Percentiles rank a stretch among this genome's conserved stretches.
These are phyloP conservation scores for Colletotrichum musae DNA, from an alignment of 2,329 filamentous ascomycete genomes.

Conservation along the genomic window DNA sequence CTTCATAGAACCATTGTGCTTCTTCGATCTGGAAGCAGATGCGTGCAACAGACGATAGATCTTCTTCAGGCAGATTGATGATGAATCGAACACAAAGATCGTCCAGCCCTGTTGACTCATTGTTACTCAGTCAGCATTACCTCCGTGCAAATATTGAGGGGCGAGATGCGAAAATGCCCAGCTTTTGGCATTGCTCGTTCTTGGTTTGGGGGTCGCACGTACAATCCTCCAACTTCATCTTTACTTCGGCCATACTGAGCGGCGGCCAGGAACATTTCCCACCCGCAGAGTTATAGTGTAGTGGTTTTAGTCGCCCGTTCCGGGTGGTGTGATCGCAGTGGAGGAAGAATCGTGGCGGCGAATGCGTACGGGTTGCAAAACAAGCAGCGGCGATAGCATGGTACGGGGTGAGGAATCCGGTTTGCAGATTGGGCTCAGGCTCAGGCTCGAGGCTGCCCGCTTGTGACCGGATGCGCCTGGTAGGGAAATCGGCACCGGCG, in stretches of 20 bases:
- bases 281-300: neutral
- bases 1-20: constrained; percentile 99
- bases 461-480: constrained; percentile 35
- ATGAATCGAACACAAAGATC: constrained; percentile 98
- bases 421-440: constrained; percentile 18
- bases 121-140: constrained; percentile 35
- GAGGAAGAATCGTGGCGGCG: constrained; percentile 23
- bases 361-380: constrained; percentile 31
- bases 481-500: constrained; percentile 22
- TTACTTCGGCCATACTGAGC: constrained; percentile 79
- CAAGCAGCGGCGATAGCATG: constrained; percentile 30
- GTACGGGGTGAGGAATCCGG: constrained; percentile 26
- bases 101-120: constrained; percentile 82
- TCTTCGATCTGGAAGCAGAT: constrained; percentile 99
- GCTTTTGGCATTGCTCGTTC: constrained; percentile 3
- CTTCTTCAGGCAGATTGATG: constrained; percentile 93
- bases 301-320: constrained; percentile 23
- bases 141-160: neutral
- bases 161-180: constrained; percentile 39
- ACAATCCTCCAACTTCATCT: constrained; percentile 94
- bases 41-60: constrained; percentile 89
- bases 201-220: constrained; percentile 49
- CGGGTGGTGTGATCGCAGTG: constrained; percentile 8
- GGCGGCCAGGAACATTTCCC: constrained; percentile 44
- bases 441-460: constrained; percentile 39